Evolutionary conservation across 2,329 filamentous ascomycete species (phyloP).

Genomic region (Furcasterigmium sp.): DNA sequence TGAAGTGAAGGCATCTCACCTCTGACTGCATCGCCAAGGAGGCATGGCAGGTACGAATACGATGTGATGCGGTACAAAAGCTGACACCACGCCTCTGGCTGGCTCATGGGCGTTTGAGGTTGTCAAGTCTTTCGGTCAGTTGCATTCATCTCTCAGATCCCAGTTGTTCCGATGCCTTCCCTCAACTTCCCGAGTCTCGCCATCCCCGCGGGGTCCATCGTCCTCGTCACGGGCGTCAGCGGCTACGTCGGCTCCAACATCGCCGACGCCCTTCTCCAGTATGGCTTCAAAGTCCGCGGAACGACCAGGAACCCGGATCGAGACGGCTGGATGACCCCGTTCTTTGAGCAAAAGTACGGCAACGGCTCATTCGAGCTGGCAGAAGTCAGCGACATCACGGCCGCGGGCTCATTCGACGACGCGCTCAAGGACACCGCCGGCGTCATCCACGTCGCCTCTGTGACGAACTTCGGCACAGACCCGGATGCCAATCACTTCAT

Average conservation of each 20-base stretch:
- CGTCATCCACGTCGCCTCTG: conserved; percentile 31
- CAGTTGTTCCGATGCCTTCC: no score
- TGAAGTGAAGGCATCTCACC: no score
- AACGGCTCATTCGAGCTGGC: conserved; percentile 25
- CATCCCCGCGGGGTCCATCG: no score
- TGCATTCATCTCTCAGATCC: no score
- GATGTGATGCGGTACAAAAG: no score
- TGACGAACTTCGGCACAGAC: conserved; percentile 19
- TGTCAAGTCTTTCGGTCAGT: no score
- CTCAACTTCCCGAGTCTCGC: no score
- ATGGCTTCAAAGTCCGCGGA: conserved; percentile 38
- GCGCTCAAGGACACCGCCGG: conserved; percentile 21
- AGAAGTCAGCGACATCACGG: conserved; percentile 25
- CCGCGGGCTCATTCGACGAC: conserved; percentile 17
- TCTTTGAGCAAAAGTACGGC: conserved; percentile 26
- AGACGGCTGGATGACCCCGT: conserved; percentile 21
- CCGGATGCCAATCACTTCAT: conserved; percentile 33
- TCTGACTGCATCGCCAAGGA: no score
- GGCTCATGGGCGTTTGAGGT: no score
- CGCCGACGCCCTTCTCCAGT: conserved; percentile 28
- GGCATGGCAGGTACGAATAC: no score
- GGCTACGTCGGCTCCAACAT: conserved; percentile 35
- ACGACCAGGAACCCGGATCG: conserved; percentile 30
- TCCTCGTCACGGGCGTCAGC: conserved; percentile 36
- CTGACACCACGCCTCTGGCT: no score